Evolutionary conservation across 768 basidiomycete species (phyloP).

Genomic region (Pleurotus giganteus): DNA sequence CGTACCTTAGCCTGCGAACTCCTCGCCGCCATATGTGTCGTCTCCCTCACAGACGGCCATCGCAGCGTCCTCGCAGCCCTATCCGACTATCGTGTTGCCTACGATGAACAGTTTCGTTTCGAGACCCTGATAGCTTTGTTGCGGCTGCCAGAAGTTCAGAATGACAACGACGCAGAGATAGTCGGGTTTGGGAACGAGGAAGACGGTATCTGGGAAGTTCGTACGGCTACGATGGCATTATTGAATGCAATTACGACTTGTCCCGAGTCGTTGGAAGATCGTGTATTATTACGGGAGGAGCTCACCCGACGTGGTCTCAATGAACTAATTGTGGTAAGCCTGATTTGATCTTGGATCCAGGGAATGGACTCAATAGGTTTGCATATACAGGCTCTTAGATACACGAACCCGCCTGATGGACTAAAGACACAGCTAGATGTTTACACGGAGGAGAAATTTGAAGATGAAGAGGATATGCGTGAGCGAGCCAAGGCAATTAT

Average conservation of each 20-base stretch:
- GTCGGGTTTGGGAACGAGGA: constrained; percentile 47
- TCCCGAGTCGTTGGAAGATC: constrained; percentile 74
- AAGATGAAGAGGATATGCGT: constrained; percentile 84
- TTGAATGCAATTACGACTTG: constrained; percentile 78
- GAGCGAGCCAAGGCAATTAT: constrained; percentile 50
- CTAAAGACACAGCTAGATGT: constrained; percentile 79
- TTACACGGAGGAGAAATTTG: constrained; percentile 86
- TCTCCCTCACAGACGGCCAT: constrained; percentile 70
- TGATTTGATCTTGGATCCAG: neutral
- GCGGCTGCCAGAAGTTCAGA: constrained; percentile 45
- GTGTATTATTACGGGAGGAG: constrained; percentile 80
- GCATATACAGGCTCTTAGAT: constrained; percentile 81
- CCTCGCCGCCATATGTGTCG: constrained; percentile 79
- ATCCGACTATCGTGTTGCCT: constrained; percentile 74
- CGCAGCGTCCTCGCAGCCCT: constrained; percentile 72
- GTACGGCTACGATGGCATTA: constrained; percentile 72
- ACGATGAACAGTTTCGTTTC: constrained; percentile 77
- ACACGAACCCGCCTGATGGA: constrained; percentile 71
- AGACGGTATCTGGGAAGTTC: constrained; percentile 79
- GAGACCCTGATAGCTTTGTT: constrained; percentile 69
- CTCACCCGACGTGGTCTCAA: constrained; percentile 79
- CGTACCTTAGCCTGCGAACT: constrained; percentile 72
- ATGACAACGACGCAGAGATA: constrained; percentile 30
- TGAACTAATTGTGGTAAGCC: constrained; percentile 77
- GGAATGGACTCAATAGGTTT: neutral